These are phyloP conservation scores for Calonectria pauciramosa DNA, from an alignment of 2,329 filamentous ascomycete genomes.

Conservation along the genomic window DNA sequence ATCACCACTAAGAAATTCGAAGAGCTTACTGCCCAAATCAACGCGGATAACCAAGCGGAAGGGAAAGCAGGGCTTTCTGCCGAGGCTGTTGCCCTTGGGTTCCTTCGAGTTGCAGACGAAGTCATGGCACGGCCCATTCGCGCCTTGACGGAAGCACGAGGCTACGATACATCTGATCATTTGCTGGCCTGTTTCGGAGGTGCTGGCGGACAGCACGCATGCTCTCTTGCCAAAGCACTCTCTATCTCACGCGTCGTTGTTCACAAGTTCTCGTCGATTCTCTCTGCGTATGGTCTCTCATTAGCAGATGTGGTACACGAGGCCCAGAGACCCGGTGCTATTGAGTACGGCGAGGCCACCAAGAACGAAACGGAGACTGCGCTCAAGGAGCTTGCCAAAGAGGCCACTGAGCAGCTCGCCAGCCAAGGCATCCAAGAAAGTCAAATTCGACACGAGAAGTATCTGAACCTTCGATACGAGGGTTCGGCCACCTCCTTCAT, in stretches of 20 bases:
- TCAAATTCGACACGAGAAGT: slow-evolving; percentile 57
- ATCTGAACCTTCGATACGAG: slow-evolving; percentile 59
- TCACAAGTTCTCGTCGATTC: slow-evolving; percentile 58
- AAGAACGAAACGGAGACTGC: slow-evolving; percentile 21
- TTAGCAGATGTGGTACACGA: slow-evolving; percentile 59
- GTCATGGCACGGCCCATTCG: slow-evolving; percentile 54
- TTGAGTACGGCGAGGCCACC: slow-evolving; percentile 41
- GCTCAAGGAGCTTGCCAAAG: slow-evolving; percentile 35
- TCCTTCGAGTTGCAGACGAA: slow-evolving; percentile 54
- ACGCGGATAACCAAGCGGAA: slow-evolving; percentile 49
- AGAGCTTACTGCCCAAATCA: slow-evolving; percentile 58
- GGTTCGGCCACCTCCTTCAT: slow-evolving; percentile 59
- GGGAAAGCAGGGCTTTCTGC: slow-evolving; percentile 46
- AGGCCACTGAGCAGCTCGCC: slow-evolving; percentile 23
- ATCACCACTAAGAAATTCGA: slow-evolving; percentile 56
- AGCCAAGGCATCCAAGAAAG: slow-evolving; percentile 51
- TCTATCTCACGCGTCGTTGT: slow-evolving; percentile 56
- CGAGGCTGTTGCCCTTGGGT: slow-evolving; percentile 54
- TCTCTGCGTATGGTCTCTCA: slow-evolving; percentile 60
- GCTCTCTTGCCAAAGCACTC: slow-evolving; percentile 54
- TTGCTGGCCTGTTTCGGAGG: slow-evolving; percentile 52
- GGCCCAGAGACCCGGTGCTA: slow-evolving; percentile 49
- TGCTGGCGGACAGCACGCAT: slow-evolving; percentile 58
- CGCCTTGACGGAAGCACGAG: slow-evolving; percentile 52
- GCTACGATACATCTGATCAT: slow-evolving; percentile 52